Base-by-base conservation (phyloP, 139 green algal species). In the Choricystis sp. region DNA sequence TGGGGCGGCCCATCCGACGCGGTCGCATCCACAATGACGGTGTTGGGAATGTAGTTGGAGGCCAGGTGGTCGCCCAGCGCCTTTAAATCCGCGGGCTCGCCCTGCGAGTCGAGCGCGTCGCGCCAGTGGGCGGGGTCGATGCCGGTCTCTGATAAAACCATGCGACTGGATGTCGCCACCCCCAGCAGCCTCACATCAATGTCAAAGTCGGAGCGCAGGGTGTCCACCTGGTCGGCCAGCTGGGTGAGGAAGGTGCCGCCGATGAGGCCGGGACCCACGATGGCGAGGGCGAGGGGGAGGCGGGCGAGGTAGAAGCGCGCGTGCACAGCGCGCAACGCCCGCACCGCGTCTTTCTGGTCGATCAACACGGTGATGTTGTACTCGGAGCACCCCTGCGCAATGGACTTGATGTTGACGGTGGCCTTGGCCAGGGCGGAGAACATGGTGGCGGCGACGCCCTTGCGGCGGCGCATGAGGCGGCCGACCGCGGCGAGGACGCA, bases 291-390 rank as follows among this genome's bases (percentile, higher is more conserved):
- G 23, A 98, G 78, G 56, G 88, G 75, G 62, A 92, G 85, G 40
- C 88, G 79, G 0, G 83, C 85, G 31, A 95, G 71, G 81, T 97
- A 98, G 84, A 98, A 98, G 31, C 88, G 79, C 26, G 74, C 79
- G 70, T 98, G 92, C 65, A 96, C 91, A 0, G 89, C 86, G 1
- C 84, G 71, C 68, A 97, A 74, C 14, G 85, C 87, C 19, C 80
- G 66, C 16, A 71, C 58, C 57, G 70, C 70, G 67, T 84, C 73
- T 27, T 66, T 62, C 76, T 91, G 80, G 61, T 95, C 78, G 21
- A 98, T 82, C 52, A 98, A 75, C 31, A 94, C 80, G 19, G 92
- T 98, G 79, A 98, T 96, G 81, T 98, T 98, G 89, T 97, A 97
- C 81, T 98, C 92, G 1, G 73, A 88, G 59, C 72, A 86, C 56